Evolutionary conservation across 345 rosid genomes (phyloP).

Genomic region (Acer saccharum): DNA sequence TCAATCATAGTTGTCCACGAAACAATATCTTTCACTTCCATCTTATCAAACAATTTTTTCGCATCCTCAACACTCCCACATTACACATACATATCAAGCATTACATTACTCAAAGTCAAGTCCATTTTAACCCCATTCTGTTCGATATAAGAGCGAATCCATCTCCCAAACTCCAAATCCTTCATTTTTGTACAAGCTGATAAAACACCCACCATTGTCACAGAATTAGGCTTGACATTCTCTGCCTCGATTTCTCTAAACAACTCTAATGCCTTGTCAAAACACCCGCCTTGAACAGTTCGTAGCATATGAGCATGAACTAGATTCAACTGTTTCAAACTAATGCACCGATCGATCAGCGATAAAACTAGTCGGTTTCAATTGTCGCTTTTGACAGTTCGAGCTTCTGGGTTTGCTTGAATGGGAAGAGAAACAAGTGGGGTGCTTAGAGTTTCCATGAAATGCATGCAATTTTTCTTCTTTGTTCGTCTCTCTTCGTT

Average conservation of each 20-base stretch:
- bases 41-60: slow-evolving; percentile 47
- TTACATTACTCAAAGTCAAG: slow-evolving; percentile 65
- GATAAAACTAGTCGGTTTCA: slow-evolving; percentile 30
- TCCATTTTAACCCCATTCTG: slow-evolving; percentile 38
- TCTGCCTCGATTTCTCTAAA: slow-evolving; percentile 53
- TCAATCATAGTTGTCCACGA: slow-evolving; percentile 78
- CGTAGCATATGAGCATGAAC: slow-evolving; percentile 70
- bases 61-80: slow-evolving; percentile 71
- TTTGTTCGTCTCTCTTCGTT: no score
- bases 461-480: neutral
- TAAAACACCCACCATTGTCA: slow-evolving; percentile 71
- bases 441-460: slow-evolving; percentile 53
- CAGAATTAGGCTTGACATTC: slow-evolving; percentile 53
- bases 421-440: slow-evolving; percentile 42
- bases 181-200: slow-evolving; percentile 58
- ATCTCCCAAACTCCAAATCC: slow-evolving; percentile 59
- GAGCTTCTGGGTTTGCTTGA: slow-evolving; percentile 30
- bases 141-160: slow-evolving; percentile 51
- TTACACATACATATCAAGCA: slow-evolving; percentile 73
- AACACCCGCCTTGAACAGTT: slow-evolving; percentile 48
- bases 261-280: slow-evolving; percentile 56
- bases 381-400: slow-evolving; percentile 35
- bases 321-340: slow-evolving; percentile 46
- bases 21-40: slow-evolving; percentile 59
- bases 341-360: slow-evolving; percentile 44